phyloP scores from a whole-genome alignment of 345 rosid species.

The Populus tremula region DNA sequence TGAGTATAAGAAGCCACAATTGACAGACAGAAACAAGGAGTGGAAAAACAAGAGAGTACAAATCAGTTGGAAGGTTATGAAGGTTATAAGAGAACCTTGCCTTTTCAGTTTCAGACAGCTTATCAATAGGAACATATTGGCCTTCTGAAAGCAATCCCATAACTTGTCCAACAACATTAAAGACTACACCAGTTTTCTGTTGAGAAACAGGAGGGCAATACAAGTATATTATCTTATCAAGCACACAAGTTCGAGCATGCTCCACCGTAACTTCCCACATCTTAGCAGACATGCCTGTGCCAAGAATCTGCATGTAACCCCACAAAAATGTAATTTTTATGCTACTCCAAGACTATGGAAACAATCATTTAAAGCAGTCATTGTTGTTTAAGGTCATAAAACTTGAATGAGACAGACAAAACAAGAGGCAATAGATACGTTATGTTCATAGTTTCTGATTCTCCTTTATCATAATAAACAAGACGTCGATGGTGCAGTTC shows the following conservation, averaged over 20 bases:
- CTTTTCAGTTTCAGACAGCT: constrained; percentile 81
- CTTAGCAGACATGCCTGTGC: constrained; percentile 97
- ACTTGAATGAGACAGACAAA: neutral
- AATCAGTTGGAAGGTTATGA: neutral
- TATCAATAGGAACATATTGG: constrained; percentile 60
- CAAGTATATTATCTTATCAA: constrained; percentile 62
- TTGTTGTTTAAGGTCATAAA: constrained; percentile 1
- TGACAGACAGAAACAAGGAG: constrained; percentile 6
- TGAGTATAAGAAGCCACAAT: constrained; percentile 19
- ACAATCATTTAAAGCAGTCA: constrained; percentile 2
- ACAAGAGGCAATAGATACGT: neutral
- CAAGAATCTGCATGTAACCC: constrained; percentile 64
- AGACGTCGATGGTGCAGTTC: neutral
- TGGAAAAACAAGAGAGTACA: neutral
- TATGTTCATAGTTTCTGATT: constrained; percentile 1
- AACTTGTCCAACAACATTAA: constrained; percentile 88
- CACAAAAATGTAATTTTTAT: constrained; percentile 5
- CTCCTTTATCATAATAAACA: neutral
- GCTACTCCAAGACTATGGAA: neutral
- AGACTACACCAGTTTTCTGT: constrained; percentile 77
- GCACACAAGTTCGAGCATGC: constrained; percentile 77
- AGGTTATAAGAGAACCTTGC: constrained; percentile 35
- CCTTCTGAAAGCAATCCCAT: constrained; percentile 67
- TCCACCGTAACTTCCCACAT: constrained; percentile 96
- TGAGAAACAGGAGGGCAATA: constrained; percentile 56